Conservation (phyloP, 1,284 basidiomycete species). For the Phlebopus sp. region DNA sequence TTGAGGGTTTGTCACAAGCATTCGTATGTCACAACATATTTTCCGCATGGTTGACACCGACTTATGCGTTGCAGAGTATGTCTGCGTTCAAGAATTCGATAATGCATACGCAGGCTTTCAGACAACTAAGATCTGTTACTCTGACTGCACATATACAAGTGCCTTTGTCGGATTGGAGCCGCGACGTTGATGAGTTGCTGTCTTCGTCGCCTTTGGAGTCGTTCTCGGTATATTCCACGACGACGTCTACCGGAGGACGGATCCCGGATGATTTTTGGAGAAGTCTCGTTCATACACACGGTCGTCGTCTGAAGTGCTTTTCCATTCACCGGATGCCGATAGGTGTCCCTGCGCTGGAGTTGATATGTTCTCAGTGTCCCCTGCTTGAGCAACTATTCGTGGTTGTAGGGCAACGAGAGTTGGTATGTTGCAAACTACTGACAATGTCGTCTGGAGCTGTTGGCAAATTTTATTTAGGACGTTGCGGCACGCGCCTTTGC, state of each 20-base stretch:
- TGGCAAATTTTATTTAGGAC: conserved; percentile 34
- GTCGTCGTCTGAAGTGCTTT: conserved; percentile 49
- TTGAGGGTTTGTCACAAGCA: conserved; percentile 59
- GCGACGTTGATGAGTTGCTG: conserved; percentile 44
- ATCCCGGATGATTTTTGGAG: conserved; percentile 50
- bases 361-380: conserved; percentile 52
- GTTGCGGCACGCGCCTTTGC: conserved; percentile 35
- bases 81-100: conserved; percentile 42
- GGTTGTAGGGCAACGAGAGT: conserved; percentile 43
- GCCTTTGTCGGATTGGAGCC: conserved; percentile 40
- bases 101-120: conserved; percentile 35
- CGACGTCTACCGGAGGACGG: conserved; percentile 36
- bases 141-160: conserved; percentile 47
- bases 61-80: conserved; percentile 44
- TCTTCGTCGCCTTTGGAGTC: conserved; percentile 46
- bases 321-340: conserved; percentile 64
- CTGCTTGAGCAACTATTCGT: conserved; percentile 61
- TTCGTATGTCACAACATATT: conserved; percentile 46
- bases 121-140: conserved; percentile 52
- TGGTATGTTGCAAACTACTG: conserved; percentile 39
- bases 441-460: conserved; percentile 1
- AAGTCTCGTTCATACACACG: conserved; percentile 48
- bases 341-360: conserved; percentile 44
- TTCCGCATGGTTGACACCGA: conserved; percentile 7
- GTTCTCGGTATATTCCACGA: conserved; percentile 62